These are phyloP conservation scores for Vachellia collinsii DNA, from an alignment of 306 rosid species.

Conservation along the genomic window DNA sequence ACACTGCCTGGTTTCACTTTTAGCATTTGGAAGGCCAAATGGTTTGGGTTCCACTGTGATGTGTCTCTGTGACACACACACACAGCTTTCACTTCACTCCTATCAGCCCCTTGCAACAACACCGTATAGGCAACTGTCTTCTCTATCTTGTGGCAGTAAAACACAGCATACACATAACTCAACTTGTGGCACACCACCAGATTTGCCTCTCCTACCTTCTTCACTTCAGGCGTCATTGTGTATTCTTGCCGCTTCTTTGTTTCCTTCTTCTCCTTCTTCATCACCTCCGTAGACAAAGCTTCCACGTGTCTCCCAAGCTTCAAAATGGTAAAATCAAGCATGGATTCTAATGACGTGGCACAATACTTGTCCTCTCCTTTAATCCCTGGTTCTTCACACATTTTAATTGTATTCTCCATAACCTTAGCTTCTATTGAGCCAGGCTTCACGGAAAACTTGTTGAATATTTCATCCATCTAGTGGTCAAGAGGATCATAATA, in stretches of 20 bases:
- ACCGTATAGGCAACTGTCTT: too few species aligned
- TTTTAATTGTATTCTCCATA: conserved; percentile 38
- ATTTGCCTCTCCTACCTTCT: conserved; percentile 33
- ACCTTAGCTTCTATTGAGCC: conserved; percentile 48
- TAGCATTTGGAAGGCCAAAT: too few species aligned
- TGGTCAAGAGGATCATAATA: too few species aligned
- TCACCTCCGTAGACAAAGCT: too few species aligned
- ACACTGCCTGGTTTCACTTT: too few species aligned
- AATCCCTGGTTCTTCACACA: conserved; percentile 51
- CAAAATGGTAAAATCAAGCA: conserved; percentile 74
- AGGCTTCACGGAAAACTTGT: conserved; percentile 45
- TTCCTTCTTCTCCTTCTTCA: conserved; percentile 32
- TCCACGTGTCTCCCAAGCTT: conserved; percentile 55
- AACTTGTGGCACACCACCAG: too few species aligned
- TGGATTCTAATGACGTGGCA: conserved; percentile 84
- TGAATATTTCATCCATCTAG: conserved; percentile 44
- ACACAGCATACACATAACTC: too few species aligned
- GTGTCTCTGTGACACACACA: too few species aligned
- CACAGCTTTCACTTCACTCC: too few species aligned
- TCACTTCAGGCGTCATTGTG: conserved; percentile 43
- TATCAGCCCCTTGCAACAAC: too few species aligned
- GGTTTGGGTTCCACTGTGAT: too few species aligned
- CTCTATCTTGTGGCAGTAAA: too few species aligned
- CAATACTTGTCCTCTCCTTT: conserved; percentile 74
- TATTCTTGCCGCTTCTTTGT: conserved; percentile 41